Percentiles rank a stretch among this genome's conserved stretches.
Conservation (phyloP, 163 green algal genomes). For the Chlamydomonas reinhardtii region DNA sequence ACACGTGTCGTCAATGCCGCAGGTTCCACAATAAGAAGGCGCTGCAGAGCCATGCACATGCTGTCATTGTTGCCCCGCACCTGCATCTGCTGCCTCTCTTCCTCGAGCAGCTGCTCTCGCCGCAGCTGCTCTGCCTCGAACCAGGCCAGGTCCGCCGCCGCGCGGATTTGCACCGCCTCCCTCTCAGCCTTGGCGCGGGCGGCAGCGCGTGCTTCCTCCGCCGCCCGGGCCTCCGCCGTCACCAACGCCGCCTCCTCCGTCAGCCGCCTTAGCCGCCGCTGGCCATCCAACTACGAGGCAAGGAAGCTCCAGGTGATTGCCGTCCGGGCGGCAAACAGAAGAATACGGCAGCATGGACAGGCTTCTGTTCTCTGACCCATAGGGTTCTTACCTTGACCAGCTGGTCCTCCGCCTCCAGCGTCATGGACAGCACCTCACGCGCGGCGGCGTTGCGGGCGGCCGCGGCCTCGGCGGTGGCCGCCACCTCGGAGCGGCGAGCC, state of each 20-base stretch:
- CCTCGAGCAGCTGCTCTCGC: conserved; percentile 51
- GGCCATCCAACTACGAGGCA: conserved; percentile 54
- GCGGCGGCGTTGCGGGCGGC: conserved; percentile 45
- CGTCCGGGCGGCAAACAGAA: too few relatives aligned
- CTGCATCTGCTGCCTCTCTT: conserved; percentile 29
- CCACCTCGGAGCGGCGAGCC: background rate
- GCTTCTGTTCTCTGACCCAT: too few relatives aligned
- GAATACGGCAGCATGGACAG: too few relatives aligned
- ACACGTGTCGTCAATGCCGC: too few relatives aligned
- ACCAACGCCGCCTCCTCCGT: conserved; percentile 62
- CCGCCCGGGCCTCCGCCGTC: conserved; percentile 55
- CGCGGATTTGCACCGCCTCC: conserved; percentile 47
- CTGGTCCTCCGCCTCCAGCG: conserved; percentile 51
- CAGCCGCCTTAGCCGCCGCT: conserved; percentile 62
- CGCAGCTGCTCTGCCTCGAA: conserved; percentile 54
- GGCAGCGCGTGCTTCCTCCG: conserved; percentile 43
- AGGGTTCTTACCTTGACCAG: conserved; percentile 28
- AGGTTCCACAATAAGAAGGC: too few relatives aligned
- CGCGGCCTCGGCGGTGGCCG: conserved; percentile 26
- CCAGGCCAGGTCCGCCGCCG: conserved; percentile 8
- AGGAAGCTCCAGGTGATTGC: background rate
- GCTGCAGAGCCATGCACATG: too few relatives aligned
- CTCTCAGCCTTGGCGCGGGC: conserved; percentile 48
- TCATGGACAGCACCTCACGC: conserved; percentile 34
- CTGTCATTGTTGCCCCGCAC: background rate